A percentile compares a stretch with the other conserved stretches of the same genome.
These are phyloP conservation scores for Termitomyces titanicus DNA, from an alignment of 768 basidiomycete species.

Conservation along the genomic window DNA sequence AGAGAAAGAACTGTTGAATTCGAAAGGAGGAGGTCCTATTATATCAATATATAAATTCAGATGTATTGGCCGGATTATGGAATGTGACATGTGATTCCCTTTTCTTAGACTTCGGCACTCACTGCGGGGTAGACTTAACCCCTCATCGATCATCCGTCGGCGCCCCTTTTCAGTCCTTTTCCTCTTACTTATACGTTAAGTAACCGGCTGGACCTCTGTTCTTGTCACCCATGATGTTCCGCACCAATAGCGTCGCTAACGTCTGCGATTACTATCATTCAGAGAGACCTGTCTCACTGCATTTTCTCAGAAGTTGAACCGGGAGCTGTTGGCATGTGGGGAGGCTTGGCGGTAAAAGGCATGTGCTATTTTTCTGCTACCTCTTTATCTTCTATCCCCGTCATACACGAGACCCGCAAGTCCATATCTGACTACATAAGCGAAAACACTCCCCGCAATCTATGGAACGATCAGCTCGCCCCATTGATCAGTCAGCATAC, in stretches of 20 bases:
- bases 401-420: slow-evolving; percentile 88
- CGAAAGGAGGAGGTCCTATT: slow-evolving; percentile 15
- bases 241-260: not conserved
- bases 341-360: not conserved
- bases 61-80: slow-evolving; percentile 18
- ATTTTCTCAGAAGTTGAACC: not conserved
- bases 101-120: slow-evolving; percentile 7
- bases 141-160: slow-evolving; percentile 20
- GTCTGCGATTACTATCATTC: not conserved
- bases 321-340: slow-evolving; percentile 7
- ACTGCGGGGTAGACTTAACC: slow-evolving; percentile 7
- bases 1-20: slow-evolving; percentile 11
- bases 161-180: slow-evolving; percentile 15
- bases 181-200: too few species aligned
- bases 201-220: too few species aligned
- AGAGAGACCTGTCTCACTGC: not conserved
- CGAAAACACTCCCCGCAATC: slow-evolving; percentile 73
- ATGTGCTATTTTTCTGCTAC: slow-evolving; percentile 3
- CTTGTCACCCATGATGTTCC: not conserved
- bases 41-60: slow-evolving; percentile 22
- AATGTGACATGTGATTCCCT: slow-evolving; percentile 44
- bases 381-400: slow-evolving; percentile 76
- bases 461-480: slow-evolving; percentile 22
- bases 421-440: slow-evolving; percentile 88
- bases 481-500: not conserved